These are phyloP conservation scores for Lagenidium giganteum DNA, from an alignment of 352 stramenopile genomes.

Conservation along the genomic window DNA sequence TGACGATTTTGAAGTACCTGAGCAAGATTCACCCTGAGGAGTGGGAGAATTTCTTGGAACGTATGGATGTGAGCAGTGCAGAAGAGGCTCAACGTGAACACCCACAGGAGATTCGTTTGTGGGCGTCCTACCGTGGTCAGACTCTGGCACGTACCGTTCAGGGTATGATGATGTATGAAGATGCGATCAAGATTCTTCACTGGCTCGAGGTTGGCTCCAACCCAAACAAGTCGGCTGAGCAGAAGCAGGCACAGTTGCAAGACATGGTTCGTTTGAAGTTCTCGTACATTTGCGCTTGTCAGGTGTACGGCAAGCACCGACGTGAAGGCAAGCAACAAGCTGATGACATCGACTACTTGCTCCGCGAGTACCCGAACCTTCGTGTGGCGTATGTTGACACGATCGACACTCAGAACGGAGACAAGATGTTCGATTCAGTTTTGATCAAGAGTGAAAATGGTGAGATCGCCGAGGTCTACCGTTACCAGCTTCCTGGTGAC, in stretches of 20 bases:
- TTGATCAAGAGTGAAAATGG: constrained; percentile 76
- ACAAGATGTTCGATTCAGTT: constrained; percentile 60
- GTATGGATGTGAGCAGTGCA: constrained; percentile 64
- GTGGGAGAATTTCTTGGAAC: constrained; percentile 84
- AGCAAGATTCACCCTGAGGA: constrained; percentile 82
- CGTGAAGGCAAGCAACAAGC: constrained; percentile 58
- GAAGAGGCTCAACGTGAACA: constrained; percentile 70
- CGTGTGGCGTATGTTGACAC: constrained; percentile 84
- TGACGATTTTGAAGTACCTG: constrained; percentile 84
- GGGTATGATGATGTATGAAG: constrained; percentile 86
- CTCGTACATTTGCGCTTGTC: constrained; percentile 81
- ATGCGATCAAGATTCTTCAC: constrained; percentile 84
- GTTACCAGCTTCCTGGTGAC: constrained; percentile 75
- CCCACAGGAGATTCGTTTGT: constrained; percentile 72
- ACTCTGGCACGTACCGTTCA: constrained; percentile 75
- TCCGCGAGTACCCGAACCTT: constrained; percentile 77
- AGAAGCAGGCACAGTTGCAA: constrained; percentile 76
- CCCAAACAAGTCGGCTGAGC: constrained; percentile 50
- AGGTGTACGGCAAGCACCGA: constrained; percentile 81
- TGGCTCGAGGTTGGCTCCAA: constrained; percentile 81
- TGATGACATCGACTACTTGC: constrained; percentile 78
- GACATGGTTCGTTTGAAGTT: constrained; percentile 86
- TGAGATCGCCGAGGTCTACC: constrained; percentile 77
- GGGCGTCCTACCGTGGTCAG: constrained; percentile 78
- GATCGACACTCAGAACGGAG: constrained; percentile 24